A percentile compares a stretch with the other conserved stretches of the same genome.
phyloP scores from a whole-genome alignment of 2,329 filamentous ascomycete species.

The Colletotrichum cordylinicola region DNA sequence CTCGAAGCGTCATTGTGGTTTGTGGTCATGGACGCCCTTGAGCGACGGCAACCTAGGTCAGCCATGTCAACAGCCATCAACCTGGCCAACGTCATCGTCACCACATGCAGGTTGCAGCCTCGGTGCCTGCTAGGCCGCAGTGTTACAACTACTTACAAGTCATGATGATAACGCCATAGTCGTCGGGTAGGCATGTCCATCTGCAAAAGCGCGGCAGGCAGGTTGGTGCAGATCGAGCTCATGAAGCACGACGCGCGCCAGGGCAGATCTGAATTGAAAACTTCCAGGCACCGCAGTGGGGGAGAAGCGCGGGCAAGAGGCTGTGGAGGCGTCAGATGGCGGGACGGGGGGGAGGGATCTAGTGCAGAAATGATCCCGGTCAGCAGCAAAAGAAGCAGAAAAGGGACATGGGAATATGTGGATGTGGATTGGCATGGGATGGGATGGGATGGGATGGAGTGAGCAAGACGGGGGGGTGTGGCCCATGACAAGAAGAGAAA shows the following conservation, averaged over 20 bases:
- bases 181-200: not conserved
- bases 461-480: not conserved
- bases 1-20: not conserved
- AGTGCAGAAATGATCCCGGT: slow-evolving; percentile 2
- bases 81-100: not conserved
- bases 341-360: not conserved
- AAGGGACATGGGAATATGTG: not conserved
- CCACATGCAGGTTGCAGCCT: not conserved
- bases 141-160: not conserved
- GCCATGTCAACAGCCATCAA: not conserved
- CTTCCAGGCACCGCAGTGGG: not conserved
- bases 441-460: not conserved
- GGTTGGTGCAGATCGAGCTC: not conserved
- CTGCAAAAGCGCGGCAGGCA: slow-evolving; percentile 1
- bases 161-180: not conserved
- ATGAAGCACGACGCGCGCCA: not conserved
- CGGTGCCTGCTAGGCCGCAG: not conserved
- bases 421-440: not conserved
- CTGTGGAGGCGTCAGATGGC: not conserved
- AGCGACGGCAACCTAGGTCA: not conserved
- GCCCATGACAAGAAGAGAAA: not conserved
- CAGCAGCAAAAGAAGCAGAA: not conserved
- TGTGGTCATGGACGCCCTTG: not conserved
- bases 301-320: not conserved
- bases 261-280: not conserved